Base-by-base conservation (phyloP, 1,284 basidiomycete genomes). In the Afroboletus lepidellus region DNA sequence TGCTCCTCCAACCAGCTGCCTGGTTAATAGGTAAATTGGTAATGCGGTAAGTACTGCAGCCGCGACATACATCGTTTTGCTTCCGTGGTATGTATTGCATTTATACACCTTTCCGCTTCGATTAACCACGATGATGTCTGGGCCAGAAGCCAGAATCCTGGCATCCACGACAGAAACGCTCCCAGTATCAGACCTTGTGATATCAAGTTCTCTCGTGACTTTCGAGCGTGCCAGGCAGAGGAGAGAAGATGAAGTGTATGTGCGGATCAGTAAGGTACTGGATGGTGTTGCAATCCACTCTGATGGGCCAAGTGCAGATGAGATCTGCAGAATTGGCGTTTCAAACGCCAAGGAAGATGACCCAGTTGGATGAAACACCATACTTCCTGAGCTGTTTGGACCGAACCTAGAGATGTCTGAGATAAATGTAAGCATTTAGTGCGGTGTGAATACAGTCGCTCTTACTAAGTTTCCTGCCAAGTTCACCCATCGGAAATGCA, bases 401-500 rank as follows among this genome's bases (percentile, higher is more conserved):
- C 55, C 34, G 16, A 84, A 60, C 0, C 67, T 72, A 5, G 80
- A 85, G 11, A 87, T 62, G 57, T 83, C 84, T 88, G 39, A 36
- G 15, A 41, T 37, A 11, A 48, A 21, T 51, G 33, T 58, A 7
- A 66, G 53, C 12, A 45, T 20, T 36, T 21, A 38, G 25, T 33
- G 33, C 21, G 11, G 34, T 21, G 34, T 29, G 32, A 45, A 41
- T 39, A 36, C n/a, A 69, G 11, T 29, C 5, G 3, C 33, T 16
- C 80, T 61, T 57, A 89, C 87, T 87, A 23, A 90, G 72, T 55
- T 85, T 77, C 50, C 71, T 65, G 41, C 75, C 72, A 11, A 75
- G 70, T 59, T 82, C 77, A 5, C 87, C 87, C 72, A 77, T 81
- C 2, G 87, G 81, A 67, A 87, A 89, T 20, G 72, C 75, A 30